Conservation (phyloP, 163 green algal species). For the Coccomyxa subellipsoidea region DNA sequence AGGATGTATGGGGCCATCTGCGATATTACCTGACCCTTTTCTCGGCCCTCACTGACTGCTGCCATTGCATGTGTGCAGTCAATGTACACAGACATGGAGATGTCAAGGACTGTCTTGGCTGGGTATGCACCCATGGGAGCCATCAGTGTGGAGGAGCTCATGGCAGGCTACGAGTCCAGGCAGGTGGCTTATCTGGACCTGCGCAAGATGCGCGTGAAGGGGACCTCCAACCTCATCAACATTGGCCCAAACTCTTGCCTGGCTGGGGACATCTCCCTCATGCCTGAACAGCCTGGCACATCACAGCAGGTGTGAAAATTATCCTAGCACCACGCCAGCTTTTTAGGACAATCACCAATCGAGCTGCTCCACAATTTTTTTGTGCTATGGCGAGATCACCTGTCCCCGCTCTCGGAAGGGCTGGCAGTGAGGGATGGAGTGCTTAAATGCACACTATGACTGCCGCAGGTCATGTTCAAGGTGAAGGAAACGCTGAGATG, state of each 20-base stretch:
- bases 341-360: too few relatives aligned
- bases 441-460: too few relatives aligned
- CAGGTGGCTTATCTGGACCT: slow-evolving; percentile 3
- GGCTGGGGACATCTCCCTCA: neutral
- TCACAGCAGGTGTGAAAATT: neutral
- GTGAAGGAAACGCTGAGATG: neutral
- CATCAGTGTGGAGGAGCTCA: neutral
- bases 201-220: neutral
- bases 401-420: too few relatives aligned
- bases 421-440: too few relatives aligned
- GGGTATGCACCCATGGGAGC: neutral
- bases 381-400: too few relatives aligned
- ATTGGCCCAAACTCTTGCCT: neutral
- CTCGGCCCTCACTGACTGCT: neutral
- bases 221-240: slow-evolving; percentile 5
- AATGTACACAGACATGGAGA: neutral
- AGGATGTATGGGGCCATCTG: too few relatives aligned
- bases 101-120: neutral
- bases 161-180: neutral
- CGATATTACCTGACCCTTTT: too few relatives aligned
- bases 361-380: too few relatives aligned
- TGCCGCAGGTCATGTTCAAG: neutral
- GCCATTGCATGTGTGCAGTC: neutral
- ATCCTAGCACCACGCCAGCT: too few relatives aligned
- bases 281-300: neutral